Evolutionary conservation across 1,284 basidiomycete genomes (phyloP).

Genomic region (Pisolithus thermaeus): DNA sequence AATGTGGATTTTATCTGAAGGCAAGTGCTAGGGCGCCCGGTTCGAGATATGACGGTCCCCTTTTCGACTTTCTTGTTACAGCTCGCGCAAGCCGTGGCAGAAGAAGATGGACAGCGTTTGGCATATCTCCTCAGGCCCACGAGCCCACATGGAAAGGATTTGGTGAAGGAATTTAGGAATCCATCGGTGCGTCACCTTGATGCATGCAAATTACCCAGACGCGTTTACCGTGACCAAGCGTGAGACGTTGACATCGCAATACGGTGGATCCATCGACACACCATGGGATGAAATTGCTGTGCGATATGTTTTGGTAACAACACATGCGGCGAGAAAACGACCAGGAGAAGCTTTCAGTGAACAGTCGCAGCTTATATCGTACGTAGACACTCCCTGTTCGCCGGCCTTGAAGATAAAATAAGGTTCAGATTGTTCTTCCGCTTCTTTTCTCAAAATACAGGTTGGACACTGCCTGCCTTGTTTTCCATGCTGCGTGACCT

Average conservation of each 20-base stretch:
- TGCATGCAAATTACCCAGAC: background rate
- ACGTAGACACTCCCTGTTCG: constrained; percentile 24
- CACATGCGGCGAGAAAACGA: constrained; percentile 59
- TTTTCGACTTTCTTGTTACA: constrained; percentile 59
- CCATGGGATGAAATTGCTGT: constrained; percentile 83
- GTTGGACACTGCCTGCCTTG: constrained; percentile 78
- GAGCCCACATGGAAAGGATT: constrained; percentile 65
- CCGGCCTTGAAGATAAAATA: background rate
- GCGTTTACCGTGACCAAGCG: constrained; percentile 23
- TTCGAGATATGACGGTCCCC: constrained; percentile 11
- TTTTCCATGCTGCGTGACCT: constrained; percentile 78
- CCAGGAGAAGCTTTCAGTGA: constrained; percentile 72
- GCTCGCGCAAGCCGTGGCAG: constrained; percentile 52
- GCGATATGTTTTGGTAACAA: constrained; percentile 69
- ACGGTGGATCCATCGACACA: constrained; percentile 55
- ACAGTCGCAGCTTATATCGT: constrained; percentile 61
- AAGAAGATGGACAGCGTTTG: constrained; percentile 62
- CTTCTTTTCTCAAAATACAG: constrained; percentile 70
- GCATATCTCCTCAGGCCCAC: constrained; percentile 70
- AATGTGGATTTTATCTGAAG: background rate
- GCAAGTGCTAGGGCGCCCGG: background rate
- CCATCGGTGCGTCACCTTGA: constrained; percentile 45
- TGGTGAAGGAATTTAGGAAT: constrained; percentile 66
- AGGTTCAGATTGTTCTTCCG: constrained; percentile 64
- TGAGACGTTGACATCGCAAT: constrained; percentile 47